phyloP scores from a whole-genome alignment of 148 eudicot genomes.

The Chenopodium berlandieri region DNA sequence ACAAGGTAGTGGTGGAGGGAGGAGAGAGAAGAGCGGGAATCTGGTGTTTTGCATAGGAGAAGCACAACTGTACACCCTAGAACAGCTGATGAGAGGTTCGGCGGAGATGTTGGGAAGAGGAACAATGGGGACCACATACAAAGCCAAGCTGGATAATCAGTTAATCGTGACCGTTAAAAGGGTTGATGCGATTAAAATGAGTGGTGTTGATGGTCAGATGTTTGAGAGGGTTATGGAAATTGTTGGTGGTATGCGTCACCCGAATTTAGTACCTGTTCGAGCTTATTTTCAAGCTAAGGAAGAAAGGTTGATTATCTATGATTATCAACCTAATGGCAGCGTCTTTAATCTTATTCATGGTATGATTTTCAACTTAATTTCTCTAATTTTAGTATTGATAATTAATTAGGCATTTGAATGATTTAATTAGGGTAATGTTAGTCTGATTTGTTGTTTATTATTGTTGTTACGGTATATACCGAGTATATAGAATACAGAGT shows the following conservation, averaged over 20 bases:
- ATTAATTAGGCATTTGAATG: too few relatives aligned
- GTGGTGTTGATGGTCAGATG: conserved; percentile 42
- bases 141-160: conserved; percentile 65
- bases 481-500: too few relatives aligned
- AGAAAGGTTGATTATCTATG: conserved; percentile 70
- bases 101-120: conserved; percentile 92
- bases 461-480: too few relatives aligned
- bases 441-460: too few relatives aligned
- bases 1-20: conserved; percentile 13
- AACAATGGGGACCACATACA: conserved; percentile 74
- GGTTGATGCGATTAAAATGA: conserved; percentile 60
- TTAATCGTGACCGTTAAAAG: conserved; percentile 71
- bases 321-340: conserved; percentile 88
- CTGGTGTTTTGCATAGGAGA: conserved; percentile 63
- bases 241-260: conserved; percentile 71
- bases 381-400: neutral
- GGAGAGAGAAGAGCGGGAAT: conserved; percentile 41
- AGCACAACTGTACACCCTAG: conserved; percentile 44
- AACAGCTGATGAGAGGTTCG: conserved; percentile 81
- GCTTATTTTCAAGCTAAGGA: conserved; percentile 80
- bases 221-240: conserved; percentile 65
- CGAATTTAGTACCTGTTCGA: conserved; percentile 74
- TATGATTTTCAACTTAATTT: conserved; percentile 10
- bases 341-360: conserved; percentile 85
- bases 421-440: too few relatives aligned